Evolutionary conservation across 495 filamentous ascomycete genomes (phyloP).

Genomic region (Hypomontagnella monticulosa): DNA sequence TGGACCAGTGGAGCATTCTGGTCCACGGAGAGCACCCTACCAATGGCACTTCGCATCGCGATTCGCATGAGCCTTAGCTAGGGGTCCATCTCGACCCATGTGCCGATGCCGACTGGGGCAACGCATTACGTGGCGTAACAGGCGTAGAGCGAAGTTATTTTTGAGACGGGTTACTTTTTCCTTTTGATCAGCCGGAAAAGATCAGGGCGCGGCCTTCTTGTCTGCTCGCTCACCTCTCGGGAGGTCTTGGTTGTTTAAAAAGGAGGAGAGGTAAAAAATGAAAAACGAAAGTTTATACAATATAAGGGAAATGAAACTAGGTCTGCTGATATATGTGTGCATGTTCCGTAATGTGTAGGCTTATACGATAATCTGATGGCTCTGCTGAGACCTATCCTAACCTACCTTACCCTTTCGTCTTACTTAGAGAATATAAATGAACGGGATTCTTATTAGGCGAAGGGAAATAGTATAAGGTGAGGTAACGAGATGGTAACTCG

Average conservation of each 20-base stretch:
- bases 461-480: too few relatives aligned
- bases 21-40: conserved; percentile 10
- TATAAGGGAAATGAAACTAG: conserved; percentile 25
- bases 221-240: conserved; percentile 1
- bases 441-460: too few relatives aligned
- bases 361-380: neutral
- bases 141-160: conserved; percentile 19
- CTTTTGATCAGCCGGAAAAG: conserved; percentile 23
- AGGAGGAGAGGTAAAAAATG: neutral
- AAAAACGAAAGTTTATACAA: conserved; percentile 23
- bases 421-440: too few relatives aligned
- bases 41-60: conserved; percentile 30
- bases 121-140: conserved; percentile 33
- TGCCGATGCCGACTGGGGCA: conserved; percentile 31
- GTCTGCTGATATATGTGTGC: conserved; percentile 7
- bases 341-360: conserved; percentile 1
- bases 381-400: too few relatives aligned
- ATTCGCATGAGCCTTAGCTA: conserved; percentile 14
- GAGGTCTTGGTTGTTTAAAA: conserved; percentile 17
- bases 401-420: too few relatives aligned
- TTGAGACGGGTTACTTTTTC: conserved; percentile 11
- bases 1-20: neutral
- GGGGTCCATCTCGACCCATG: conserved; percentile 18
- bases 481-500: too few relatives aligned
- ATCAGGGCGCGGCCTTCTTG: conserved; percentile 15